Base-by-base conservation (phyloP, 2,329 filamentous ascomycete genomes). In the Lojkania enalia region DNA sequence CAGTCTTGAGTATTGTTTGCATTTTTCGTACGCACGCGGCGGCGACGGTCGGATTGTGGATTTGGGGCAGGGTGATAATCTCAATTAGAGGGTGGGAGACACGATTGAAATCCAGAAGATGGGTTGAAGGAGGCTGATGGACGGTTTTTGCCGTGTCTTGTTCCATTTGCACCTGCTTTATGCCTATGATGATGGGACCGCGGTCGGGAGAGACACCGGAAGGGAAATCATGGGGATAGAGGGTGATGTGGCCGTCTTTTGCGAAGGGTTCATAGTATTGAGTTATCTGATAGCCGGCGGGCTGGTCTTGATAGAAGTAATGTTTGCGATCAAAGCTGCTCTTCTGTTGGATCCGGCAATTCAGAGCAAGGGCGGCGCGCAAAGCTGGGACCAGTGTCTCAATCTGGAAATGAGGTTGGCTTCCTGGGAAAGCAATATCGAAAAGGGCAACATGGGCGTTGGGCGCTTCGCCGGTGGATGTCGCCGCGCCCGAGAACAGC, bases 241-340 rank as follows among this genome's bases (percentile, higher is more conserved):
- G 76, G 0, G 77, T 80, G n/a, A 97, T 76, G 29, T 75, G 72
- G 1, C 94, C 94, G 58, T 90, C 77, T 48, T 77, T 82, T 3
- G 82, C 83, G 55, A 85, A 84, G 0, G 83, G 82, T 55, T 80
- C 77, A 68, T 97, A 96, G 73, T 92, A 97, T 66, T 99, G 94
- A 1, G 94, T 99, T 52, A 99, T 95, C 70, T 99, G 94, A 70
- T 99, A 99, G 0, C 94, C 94, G 0, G 89, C 82, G 0, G 94
- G 94, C 70, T 99, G 94, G 69, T 99, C 94, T 82, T 94, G 95
- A 76, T 96, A 96, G 71, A 99, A 97, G 72, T 99, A 99, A 71
- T 99, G 94, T 69, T 99, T 99, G 52, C 94, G 81, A 70, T 99
- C 94, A 72, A 96, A 99, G 42, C 82, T 83, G 69, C 90, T 96